Conservation (phyloP, 345 rosid species). For the Lepidium didymum region DNA sequence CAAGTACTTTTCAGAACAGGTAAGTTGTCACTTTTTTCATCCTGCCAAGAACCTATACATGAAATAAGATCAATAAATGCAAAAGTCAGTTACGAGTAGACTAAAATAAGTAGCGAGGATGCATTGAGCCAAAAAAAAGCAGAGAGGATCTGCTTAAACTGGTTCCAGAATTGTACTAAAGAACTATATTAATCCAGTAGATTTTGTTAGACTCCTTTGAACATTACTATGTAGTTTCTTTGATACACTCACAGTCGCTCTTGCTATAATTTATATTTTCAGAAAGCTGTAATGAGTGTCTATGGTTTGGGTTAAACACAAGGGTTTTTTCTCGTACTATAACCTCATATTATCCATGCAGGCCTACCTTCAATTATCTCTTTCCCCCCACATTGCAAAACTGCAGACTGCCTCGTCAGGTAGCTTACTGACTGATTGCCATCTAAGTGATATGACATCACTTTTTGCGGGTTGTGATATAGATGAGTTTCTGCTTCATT, state of each 20-base stretch:
- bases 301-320: background rate
- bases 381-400: slow-evolving; percentile 68
- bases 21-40: slow-evolving; percentile 26
- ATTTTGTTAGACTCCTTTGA: background rate
- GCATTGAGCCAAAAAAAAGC: background rate
- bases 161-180: background rate
- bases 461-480: background rate
- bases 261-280: background rate
- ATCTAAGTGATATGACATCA: background rate
- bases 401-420: slow-evolving; percentile 61
- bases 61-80: background rate
- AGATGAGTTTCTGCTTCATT: background rate
- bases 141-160: background rate
- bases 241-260: background rate
- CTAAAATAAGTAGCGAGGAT: background rate
- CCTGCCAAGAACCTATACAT: background rate
- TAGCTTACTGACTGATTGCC: slow-evolving; percentile 27
- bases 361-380: slow-evolving; percentile 80
- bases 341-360: slow-evolving; percentile 31
- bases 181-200: slow-evolving; percentile 1
- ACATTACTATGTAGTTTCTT: background rate
- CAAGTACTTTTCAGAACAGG: slow-evolving; percentile 67
- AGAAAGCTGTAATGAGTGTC: background rate
- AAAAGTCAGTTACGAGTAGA: background rate
- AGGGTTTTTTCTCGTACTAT: slow-evolving; percentile 12